phyloP scores from a whole-genome alignment of 768 basidiomycete species.

The Suillus weaverae region DNA sequence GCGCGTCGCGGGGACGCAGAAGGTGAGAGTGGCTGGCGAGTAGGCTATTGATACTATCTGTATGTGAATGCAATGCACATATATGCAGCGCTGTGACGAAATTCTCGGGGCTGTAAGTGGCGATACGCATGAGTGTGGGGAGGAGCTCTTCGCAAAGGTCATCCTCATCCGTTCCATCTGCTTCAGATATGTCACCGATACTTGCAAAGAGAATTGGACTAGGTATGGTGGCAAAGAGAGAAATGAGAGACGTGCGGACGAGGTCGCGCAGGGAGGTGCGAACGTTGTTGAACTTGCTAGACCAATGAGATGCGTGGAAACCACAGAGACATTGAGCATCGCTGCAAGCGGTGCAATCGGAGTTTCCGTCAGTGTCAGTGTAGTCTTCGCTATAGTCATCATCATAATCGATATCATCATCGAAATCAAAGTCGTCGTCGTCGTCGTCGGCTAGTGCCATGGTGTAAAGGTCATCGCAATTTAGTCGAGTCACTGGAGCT shows the following conservation, averaged over 20 bases:
- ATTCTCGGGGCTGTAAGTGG: constrained; percentile 50
- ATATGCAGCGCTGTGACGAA: constrained; percentile 58
- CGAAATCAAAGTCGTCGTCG: constrained; percentile 24
- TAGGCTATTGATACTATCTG: constrained; percentile 38
- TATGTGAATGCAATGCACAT: constrained; percentile 38
- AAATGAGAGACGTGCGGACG: constrained; percentile 45
- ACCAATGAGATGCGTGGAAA: constrained; percentile 55
- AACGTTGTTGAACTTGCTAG: constrained; percentile 39
- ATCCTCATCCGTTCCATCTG: constrained; percentile 22
- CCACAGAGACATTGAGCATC: constrained; percentile 29
- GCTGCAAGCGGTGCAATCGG: constrained; percentile 20
- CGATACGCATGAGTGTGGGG: constrained; percentile 38
- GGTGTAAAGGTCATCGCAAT: constrained; percentile 6
- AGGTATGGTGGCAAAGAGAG: constrained; percentile 52
- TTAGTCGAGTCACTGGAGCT: constrained; percentile 15
- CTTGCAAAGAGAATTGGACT: constrained; percentile 45
- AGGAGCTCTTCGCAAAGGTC: constrained; percentile 37
- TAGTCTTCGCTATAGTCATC: constrained; percentile 27
- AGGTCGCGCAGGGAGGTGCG: constrained; percentile 41
- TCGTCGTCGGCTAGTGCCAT: constrained; percentile 16
- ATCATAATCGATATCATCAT: constrained; percentile 31
- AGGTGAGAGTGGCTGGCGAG: constrained; percentile 51
- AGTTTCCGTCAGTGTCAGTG: constrained; percentile 18
- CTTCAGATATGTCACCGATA: constrained; percentile 39
- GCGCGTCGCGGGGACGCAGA: constrained; percentile 59